A percentile compares a stretch with the other conserved stretches of the same genome.
These are phyloP conservation scores for Boletus reticuloceps DNA, from an alignment of 768 basidiomycete species.

Conservation along the genomic window DNA sequence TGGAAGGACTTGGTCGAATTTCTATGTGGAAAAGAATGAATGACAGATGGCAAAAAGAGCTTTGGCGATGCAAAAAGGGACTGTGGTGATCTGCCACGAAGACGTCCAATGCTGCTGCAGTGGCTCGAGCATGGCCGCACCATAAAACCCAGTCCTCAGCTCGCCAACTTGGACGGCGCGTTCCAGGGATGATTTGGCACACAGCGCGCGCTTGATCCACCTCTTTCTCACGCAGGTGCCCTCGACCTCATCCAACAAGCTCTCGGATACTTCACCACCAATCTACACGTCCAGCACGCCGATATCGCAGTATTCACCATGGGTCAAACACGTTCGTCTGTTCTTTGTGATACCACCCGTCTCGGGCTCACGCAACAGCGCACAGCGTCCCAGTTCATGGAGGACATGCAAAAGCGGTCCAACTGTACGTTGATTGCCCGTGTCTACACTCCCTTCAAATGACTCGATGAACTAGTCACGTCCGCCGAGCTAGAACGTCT, in stretches of 20 bases:
- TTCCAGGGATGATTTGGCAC: not conserved
- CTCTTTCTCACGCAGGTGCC: conserved; percentile 22
- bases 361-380: conserved; percentile 5
- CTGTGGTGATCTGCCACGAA: not conserved
- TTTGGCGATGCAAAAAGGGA: conserved; percentile 5
- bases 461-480: conserved; percentile 63
- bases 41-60: conserved; percentile 9
- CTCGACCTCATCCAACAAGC: not conserved
- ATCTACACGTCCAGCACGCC: not conserved
- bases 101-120: not conserved
- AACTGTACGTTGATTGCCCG: conserved; percentile 73
- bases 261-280: not conserved
- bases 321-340: conserved; percentile 79
- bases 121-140: conserved; percentile 18
- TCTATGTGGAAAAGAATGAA: conserved; percentile 22
- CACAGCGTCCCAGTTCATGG: conserved; percentile 90
- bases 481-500: conserved; percentile 90
- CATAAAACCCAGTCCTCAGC: conserved; percentile 10
- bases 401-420: conserved; percentile 95
- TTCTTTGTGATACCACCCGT: not conserved
- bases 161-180: not conserved
- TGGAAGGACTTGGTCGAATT: conserved; percentile 16
- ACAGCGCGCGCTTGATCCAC: too few relatives aligned
- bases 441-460: not conserved
- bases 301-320: conserved; percentile 38